Base-by-base conservation (phyloP, 2,329 filamentous ascomycete genomes). In the Pestalotiopsis sp. region DNA sequence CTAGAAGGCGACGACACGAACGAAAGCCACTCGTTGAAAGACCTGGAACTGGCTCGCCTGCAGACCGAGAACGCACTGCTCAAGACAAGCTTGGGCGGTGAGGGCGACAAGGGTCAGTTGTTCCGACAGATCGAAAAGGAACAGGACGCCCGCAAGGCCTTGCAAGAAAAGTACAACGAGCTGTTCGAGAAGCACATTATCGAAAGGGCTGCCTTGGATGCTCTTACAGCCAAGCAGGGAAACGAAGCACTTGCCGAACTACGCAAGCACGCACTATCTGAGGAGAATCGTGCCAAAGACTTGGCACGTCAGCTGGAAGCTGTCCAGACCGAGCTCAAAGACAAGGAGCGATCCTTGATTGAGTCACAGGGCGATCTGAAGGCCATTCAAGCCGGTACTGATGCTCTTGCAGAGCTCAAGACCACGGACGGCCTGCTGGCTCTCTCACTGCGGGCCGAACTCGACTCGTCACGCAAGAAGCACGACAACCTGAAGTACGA, bases 31-130 rank as follows among this genome's bases (percentile, higher is more conserved):
- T 81, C 81, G 17, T 78, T 87, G 63, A 81, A 83, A 12, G 77
- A 75, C 39, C 77, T 88, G 20, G 86, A 89, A 74, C 76, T 89
- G 25, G 87, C 87, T 38, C 85, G 89, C 41, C 80, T 91, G 62
- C 88, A 87, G 74, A 86, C 89, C 5, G 90, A 91, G 77, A 90
- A 90, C 72, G 84, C 86, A 45, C 77, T 91, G 7, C 79, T 91
- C 13, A 85, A 86, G 69, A 86, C 83, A 70, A 88, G 84, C 64
- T 81, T 88, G 65, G 84, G 84, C 11, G 85, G 85, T 7, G 84
- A 84, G 7, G 85, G 86, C 1, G 87, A 89, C 72, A 86, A 85
- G 67, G 84, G 85, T 58, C 80, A 83, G 58, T 79, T 91, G 60
- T 83, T 87, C 38, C 81, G 82, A 66, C 87, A 91, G 70, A 80